Percentiles rank a stretch among this genome's conserved stretches.
These are phyloP conservation scores for Hanseniaspora pseudoguilliermondii DNA, from an alignment of 805 yeast species.

Conservation along the genomic window DNA sequence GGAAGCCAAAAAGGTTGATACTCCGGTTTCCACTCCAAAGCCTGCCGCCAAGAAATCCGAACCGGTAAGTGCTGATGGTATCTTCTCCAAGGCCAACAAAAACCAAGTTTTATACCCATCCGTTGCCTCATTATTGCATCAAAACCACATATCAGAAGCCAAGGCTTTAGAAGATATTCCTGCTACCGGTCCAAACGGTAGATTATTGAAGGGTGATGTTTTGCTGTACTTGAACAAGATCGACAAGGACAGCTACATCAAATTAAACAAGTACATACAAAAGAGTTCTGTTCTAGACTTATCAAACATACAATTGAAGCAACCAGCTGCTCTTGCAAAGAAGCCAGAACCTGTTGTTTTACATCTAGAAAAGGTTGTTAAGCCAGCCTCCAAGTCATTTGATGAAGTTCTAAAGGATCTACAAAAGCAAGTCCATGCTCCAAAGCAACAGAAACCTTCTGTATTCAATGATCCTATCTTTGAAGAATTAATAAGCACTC, in stretches of 20 bases:
- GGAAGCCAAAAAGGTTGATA: conserved; percentile 13
- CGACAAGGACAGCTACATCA: conserved; percentile 38
- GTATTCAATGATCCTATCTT: conserved; percentile 47
- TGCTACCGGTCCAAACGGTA: conserved; percentile 83
- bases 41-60: conserved; percentile 16
- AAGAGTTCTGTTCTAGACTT: conserved; percentile 55
- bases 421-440: conserved; percentile 6
- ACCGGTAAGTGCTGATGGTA: conserved; percentile 11
- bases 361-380: conserved; percentile 18
- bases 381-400: conserved; percentile 13
- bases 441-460: conserved; percentile 20
- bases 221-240: conserved; percentile 70
- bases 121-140: conserved; percentile 51
- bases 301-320: conserved; percentile 41
- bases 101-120: conserved; percentile 65
- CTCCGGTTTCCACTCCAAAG: conserved; percentile 13
- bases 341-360: conserved; percentile 18
- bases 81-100: conserved; percentile 42
- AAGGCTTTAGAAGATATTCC: conserved; percentile 61
- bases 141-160: conserved; percentile 47
- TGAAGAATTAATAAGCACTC: conserved; percentile 43
- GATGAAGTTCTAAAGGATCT: background rate
- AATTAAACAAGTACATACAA: conserved; percentile 44
- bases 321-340: conserved; percentile 19
- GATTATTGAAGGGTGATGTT: conserved; percentile 83